Evolutionary conservation across 108 stramenopile species (phyloP).

Genomic region (Fragilariopsis cylindrus): DNA sequence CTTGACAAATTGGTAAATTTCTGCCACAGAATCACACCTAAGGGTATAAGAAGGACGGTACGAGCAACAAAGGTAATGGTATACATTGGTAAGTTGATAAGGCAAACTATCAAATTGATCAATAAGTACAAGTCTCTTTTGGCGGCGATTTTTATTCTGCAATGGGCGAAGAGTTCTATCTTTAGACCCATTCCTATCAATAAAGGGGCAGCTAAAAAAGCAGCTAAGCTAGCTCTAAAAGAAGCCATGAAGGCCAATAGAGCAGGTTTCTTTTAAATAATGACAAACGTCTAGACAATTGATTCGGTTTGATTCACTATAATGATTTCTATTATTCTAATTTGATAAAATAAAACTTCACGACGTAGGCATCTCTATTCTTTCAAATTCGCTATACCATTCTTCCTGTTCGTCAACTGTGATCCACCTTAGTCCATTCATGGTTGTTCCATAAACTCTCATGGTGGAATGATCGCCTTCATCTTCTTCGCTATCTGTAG

Average conservation of each 20-base stretch:
- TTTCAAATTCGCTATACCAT: constrained; percentile 33
- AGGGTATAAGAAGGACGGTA: constrained; percentile 49
- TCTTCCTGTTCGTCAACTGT: constrained; percentile 50
- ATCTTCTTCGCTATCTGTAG: constrained; percentile 63
- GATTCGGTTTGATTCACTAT: not conserved
- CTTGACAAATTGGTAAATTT: constrained; percentile 50
- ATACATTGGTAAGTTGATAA: constrained; percentile 45
- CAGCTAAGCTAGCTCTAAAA: constrained; percentile 24
- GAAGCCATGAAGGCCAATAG: constrained; percentile 20
- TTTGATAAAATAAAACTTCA: not conserved
- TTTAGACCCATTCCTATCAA: constrained; percentile 50
- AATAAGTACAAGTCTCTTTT: constrained; percentile 69
- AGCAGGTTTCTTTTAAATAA: constrained; percentile 3
- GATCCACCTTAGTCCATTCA: constrained; percentile 65
- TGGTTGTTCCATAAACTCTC: constrained; percentile 48
- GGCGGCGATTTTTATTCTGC: constrained; percentile 42
- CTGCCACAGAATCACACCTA: constrained; percentile 64
- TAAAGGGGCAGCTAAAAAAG: constrained; percentile 10
- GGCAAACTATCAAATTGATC: constrained; percentile 56
- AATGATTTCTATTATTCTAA: not conserved
- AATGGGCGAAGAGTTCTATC: constrained; percentile 73
- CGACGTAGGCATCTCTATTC: constrained; percentile 10
- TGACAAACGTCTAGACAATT: no score
- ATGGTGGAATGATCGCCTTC: constrained; percentile 52
- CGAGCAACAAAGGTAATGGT: constrained; percentile 44